phyloP scores from a whole-genome alignment of 768 basidiomycete species.

The Lentinula guzmanii region DNA sequence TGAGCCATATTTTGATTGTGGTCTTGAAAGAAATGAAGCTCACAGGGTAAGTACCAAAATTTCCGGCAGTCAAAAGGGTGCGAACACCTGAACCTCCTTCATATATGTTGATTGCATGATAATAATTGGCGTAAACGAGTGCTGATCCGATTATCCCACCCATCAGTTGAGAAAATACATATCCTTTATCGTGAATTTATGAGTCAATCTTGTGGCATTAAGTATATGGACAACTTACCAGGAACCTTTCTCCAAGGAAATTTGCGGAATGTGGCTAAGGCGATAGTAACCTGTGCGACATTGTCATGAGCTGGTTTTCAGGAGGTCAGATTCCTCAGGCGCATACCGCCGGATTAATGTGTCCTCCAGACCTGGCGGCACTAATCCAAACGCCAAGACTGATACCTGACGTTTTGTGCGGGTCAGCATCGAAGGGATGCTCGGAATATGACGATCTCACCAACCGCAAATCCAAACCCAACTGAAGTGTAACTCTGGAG shows the following conservation, averaged over 20 bases:
- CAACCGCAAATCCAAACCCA: conserved; percentile 38
- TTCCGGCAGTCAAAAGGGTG: conserved; percentile 48
- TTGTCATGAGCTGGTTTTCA: too few relatives aligned
- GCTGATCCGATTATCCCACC: conserved; percentile 61
- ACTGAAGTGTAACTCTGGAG: conserved; percentile 34
- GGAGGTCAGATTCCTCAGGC: background rate
- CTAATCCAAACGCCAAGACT: conserved; percentile 44
- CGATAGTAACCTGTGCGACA: conserved; percentile 54
- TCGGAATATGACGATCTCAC: conserved; percentile 13
- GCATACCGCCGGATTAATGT: conserved; percentile 33
- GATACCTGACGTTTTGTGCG: conserved; percentile 21
- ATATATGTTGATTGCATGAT: conserved; percentile 59
- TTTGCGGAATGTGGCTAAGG: conserved; percentile 59
- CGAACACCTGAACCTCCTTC: conserved; percentile 53
- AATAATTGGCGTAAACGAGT: conserved; percentile 61
- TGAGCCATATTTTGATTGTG: background rate
- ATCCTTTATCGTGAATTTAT: conserved; percentile 21
- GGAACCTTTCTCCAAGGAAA: conserved; percentile 85
- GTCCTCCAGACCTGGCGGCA: conserved; percentile 45
- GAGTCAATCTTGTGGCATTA: background rate
- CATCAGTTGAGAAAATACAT: conserved; percentile 57
- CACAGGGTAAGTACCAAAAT: conserved; percentile 41
- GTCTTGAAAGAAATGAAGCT: background rate
- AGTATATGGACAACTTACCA: conserved; percentile 14
- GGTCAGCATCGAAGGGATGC: background rate